Base-by-base conservation (phyloP, 345 rosid genomes). In the Balakata baccata region DNA sequence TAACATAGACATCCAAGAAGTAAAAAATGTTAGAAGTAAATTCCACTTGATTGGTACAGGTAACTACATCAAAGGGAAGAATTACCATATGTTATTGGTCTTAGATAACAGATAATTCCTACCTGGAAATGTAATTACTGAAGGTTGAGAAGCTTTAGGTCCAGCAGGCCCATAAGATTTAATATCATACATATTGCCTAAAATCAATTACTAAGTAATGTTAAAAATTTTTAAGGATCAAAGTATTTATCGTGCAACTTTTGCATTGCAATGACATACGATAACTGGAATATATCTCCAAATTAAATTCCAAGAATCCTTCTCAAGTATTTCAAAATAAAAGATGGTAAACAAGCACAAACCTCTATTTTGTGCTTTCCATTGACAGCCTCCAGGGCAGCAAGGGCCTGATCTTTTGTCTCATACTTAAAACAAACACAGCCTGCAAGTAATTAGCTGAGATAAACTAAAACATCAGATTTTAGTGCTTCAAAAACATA, bases 331-430 rank as follows among this genome's bases (percentile, higher is more conserved):
- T 41, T 50, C 5, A 57, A 29, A 23, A 39, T 38, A 50, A 25
- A 73, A 38, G 63, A 58, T 71, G 54, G 68, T 25, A 68, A n/a
- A 69, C 20, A 73, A 66, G 16, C 46, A 86, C 85, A 79, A 78
- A 96, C 98, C 98, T 96, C 99, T 98, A 96, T 90, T 85, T 85
- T 89, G 79, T 91, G 90, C 83, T 90, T 93, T 68, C 97, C 98
- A 58, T 93, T 96, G 84, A 91, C 74, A 64, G 92, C 83, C 83
- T 93, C 93, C 77, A 96, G 73, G 64, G 99, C 97, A 72, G 91
- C 86, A 80, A 90, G 85, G 75, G 97, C 98, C 87, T 93, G 92
- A 68, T 93, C 95, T 84, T 93, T 96, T 9, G 98, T 89, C 78
- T 96, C 99, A 71, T 89, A 96, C 85, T 96, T 96, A 69, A 96